Conservation (phyloP, 2,329 filamentous ascomycete species). For the Colletotrichum eleusines region DNA sequence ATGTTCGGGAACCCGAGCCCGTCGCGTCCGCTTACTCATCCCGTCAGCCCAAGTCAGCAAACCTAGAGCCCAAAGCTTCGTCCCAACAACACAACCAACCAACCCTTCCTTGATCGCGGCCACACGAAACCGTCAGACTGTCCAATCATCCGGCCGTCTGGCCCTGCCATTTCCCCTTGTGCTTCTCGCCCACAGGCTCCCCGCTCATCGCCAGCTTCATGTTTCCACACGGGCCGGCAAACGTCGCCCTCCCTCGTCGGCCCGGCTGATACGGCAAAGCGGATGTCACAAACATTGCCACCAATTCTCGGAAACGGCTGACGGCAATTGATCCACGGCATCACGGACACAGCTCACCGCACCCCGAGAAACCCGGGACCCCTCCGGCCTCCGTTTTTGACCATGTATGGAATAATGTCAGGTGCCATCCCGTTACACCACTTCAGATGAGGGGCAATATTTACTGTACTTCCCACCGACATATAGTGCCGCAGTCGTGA, state of each 20-base stretch:
- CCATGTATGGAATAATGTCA: background rate
- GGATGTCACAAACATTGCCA: too few species aligned
- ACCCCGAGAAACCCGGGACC: background rate
- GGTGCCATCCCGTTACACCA: background rate
- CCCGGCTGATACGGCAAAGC: background rate
- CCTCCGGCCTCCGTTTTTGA: background rate
- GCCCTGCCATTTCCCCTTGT: background rate
- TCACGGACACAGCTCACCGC: background rate
- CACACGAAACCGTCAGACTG: conserved; percentile 38
- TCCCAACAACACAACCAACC: conserved; percentile 5
- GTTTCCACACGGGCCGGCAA: conserved; percentile 21
- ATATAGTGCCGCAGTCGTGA: background rate
- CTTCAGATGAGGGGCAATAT: background rate
- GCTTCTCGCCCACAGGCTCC: too few species aligned
- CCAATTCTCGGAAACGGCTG: background rate
- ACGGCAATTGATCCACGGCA: conserved; percentile 1
- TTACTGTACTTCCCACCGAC: background rate
- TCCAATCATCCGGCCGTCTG: conserved; percentile 2
- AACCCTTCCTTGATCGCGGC: conserved; percentile 5
- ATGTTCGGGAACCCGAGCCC: conserved; percentile 6
- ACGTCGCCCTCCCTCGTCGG: background rate
- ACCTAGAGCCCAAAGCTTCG: conserved; percentile 6
- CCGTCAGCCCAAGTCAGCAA: background rate
- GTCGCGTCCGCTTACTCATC: conserved; percentile 3
- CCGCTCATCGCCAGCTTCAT: conserved; percentile 11